Base-by-base conservation (phyloP, 2,329 filamentous ascomycete species). In the Exophiala sideris region DNA sequence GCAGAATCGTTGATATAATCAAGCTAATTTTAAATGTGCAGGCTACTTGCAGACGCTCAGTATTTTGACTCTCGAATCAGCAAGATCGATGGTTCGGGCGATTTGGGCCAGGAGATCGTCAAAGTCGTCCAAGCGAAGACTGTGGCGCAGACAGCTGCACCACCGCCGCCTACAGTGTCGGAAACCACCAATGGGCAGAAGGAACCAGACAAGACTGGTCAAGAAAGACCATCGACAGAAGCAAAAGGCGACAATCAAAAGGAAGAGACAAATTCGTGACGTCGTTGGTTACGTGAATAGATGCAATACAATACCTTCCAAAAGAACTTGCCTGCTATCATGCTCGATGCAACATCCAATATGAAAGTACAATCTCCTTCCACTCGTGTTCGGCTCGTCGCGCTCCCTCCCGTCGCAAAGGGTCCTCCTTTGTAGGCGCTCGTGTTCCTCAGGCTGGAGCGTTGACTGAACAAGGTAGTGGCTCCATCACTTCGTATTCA, bases 51-150 rank as follows among this genome's bases (percentile, higher is more conserved):
- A 44, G 91, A 96, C 66, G 80, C 89, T 12, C 83, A 91, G 52
- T 82, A 85, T 62, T 86, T 96, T 64, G 80, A 84, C 45, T 73
- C 79, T 1, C 85, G 84, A 61, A 79, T 96, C 5, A 79, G 83
- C 61, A 91, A 89, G 66, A 81, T 96, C 36, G 86, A 94, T 48
- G 90, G 89, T 1, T 89, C 89, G 55, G 85, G 81, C 8, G 85
- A 91, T 61, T 77, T 89, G 2, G 89, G 88, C 29, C 80, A 86
- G 34, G 79, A 85, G 58, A 77, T 96, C 4, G 72, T 85, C 10
- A 79, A 81, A 16, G 50, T 75, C 16, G 67, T 74, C 32, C 65
- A 71, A 41, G 65, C 66, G 10, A 76, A 76, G 59, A 60, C 59
- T 50, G 49, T 58, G 10, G 41, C 48, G 8, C 48, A 50, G 29